Evolutionary conservation across 2,329 filamentous ascomycete genomes (phyloP), one percentile per base, ranked within the genome.

Genomic region (Talaromyces sp.): DNA sequence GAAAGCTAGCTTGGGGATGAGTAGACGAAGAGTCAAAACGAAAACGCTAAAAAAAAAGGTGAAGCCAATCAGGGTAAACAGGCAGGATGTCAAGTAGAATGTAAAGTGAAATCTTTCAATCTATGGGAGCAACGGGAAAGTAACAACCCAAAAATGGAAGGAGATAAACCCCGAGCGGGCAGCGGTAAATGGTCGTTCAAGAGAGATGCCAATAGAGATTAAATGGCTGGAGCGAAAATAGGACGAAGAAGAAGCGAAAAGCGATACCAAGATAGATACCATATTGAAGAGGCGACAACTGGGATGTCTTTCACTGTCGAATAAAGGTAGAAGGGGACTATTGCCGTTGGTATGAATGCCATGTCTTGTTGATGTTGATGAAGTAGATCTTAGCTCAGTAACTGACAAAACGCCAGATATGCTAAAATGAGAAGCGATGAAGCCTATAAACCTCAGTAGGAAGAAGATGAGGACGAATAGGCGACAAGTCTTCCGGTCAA

Each of bases 291-390:
- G 37, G 52, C 7, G 52, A 56, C 52, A 56, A 56, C 52, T 56
- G 52, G 52, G 52, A 56, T 56, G 52, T 56, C 52, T 56, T 15
- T 25, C 37, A 56, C 33, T 56, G 52, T 56, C 33, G 52, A 37
- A 10, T 39, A 31, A 50, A 15, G 11, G 33, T 25, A 2, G 9
- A 31, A 35, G 31, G 31, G 10, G 50, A 35, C 5, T 56, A 2
- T 17, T 37, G n/a, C 31, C n/a, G 10, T 19, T 9, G 50, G 11
- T 19, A 5, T 39, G 31, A 27, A 9, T 22, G 33, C 22, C 10
- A n/a, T 19, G 52, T 37, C n/a, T 33, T 19, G n/a, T 22, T 9
- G 33, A 37, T 0, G 33, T 37, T 22, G 31, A 17, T 37, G 11
- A 2, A 37, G 52, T 3, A 35, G 11, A 1, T 10, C 11, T 15